Evolutionary conservation across 23 red algal genomes (phyloP).

Genomic region (Gracilaria domingensis): DNA sequence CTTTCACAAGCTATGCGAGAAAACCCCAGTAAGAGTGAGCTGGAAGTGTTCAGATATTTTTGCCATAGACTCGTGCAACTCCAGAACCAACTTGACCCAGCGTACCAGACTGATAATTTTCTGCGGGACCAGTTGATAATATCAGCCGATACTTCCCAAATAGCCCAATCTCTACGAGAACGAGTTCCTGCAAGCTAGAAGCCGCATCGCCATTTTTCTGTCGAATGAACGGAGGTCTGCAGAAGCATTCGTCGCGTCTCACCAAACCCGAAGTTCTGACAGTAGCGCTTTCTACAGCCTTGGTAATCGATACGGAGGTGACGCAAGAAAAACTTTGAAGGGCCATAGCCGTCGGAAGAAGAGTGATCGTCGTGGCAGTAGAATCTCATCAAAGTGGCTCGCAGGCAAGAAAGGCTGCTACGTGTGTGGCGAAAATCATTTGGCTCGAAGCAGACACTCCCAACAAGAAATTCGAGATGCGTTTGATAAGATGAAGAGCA

Average conservation of each 20-base stretch:
- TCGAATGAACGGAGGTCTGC: slow-evolving; percentile 45
- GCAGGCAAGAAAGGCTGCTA: too few species aligned
- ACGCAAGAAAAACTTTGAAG: background rate
- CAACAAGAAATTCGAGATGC: too few species aligned
- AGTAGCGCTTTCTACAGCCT: too few species aligned
- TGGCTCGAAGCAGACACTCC: too few species aligned
- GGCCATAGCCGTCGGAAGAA: background rate
- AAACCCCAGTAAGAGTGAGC: too few species aligned
- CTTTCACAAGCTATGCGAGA: too few species aligned
- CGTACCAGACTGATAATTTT: slow-evolving; percentile 31
- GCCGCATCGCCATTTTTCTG: slow-evolving; percentile 42
- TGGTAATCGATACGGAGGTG: background rate
- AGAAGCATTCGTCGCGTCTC: background rate
- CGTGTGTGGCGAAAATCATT: too few species aligned
- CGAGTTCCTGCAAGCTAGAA: slow-evolving; percentile 9
- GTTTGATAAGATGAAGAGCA: too few species aligned
- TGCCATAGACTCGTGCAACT: background rate
- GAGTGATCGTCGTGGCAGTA: too few species aligned
- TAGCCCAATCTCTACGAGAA: slow-evolving; percentile 31
- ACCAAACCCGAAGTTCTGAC: background rate
- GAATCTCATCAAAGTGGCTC: too few species aligned
- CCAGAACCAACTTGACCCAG: slow-evolving; percentile 3
- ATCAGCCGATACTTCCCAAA: too few species aligned
- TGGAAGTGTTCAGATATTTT: slow-evolving; percentile 44
- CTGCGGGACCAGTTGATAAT: too few species aligned